These are phyloP conservation scores for Ophiocordyceps unilateralis DNA, from an alignment of 2,329 filamentous ascomycete genomes.

Conservation along the genomic window DNA sequence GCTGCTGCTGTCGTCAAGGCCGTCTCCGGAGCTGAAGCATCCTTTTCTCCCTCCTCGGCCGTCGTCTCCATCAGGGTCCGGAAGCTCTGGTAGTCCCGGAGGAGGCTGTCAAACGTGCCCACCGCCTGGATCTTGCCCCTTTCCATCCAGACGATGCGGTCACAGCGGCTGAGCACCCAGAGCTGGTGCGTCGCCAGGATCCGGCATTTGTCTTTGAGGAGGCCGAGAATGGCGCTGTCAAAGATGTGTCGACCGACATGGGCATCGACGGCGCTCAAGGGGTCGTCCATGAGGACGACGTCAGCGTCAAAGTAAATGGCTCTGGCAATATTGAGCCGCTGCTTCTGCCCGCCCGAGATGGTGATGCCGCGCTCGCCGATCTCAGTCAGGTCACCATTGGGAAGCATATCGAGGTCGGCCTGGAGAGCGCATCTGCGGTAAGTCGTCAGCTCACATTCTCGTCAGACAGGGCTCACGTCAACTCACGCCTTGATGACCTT, in stretches of 20 bases:
- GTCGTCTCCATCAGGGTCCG: constrained; percentile 73
- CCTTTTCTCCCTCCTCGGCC: constrained; percentile 47
- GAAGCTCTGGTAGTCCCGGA: constrained; percentile 63
- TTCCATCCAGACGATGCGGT: constrained; percentile 88
- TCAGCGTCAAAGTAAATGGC: constrained; percentile 55
- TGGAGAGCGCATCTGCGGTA: constrained; percentile 54
- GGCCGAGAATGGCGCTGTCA: constrained; percentile 80
- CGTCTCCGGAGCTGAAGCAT: constrained; percentile 26
- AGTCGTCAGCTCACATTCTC: constrained; percentile 1
- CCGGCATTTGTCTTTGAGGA: constrained; percentile 76
- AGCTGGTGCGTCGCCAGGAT: constrained; percentile 90
- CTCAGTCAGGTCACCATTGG: constrained; percentile 72
- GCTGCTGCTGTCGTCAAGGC: constrained; percentile 33
- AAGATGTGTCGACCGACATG: constrained; percentile 65
- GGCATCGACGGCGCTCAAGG: constrained; percentile 51
- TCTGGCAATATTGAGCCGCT: constrained; percentile 83
- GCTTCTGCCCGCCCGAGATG: constrained; percentile 88
- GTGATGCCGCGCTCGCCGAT: constrained; percentile 94
- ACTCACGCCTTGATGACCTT: constrained; percentile 61
- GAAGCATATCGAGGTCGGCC: constrained; percentile 84
- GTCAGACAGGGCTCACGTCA: not conserved
- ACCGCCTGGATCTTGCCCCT: constrained; percentile 68
- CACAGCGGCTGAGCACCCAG: constrained; percentile 78
- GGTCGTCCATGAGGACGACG: constrained; percentile 53
- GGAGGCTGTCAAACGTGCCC: constrained; percentile 79